Conservation (phyloP, 2,329 filamentous ascomycete genomes). For the Microdochium trichocladiopsis region DNA sequence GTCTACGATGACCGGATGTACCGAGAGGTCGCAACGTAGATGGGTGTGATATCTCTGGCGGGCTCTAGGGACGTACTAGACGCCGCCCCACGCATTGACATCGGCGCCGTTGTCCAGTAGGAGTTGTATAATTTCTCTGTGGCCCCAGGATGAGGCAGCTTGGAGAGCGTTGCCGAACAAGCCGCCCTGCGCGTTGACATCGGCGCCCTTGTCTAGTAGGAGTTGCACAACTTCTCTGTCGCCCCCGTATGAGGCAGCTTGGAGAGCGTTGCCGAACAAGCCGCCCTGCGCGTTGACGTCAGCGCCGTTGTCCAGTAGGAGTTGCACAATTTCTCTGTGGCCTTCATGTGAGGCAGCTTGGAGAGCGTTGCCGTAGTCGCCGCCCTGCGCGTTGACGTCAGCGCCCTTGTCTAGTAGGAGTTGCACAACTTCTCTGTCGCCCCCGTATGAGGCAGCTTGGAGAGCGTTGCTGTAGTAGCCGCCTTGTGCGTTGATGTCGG, state of each 20-base stretch:
- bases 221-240: conserved; percentile 7
- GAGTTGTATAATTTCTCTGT: conserved; percentile 7
- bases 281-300: conserved; percentile 5
- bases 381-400: conserved; percentile 3
- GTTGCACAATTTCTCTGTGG: conserved; percentile 6
- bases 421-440: conserved; percentile 7
- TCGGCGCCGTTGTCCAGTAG: no score
- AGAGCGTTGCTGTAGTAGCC: conserved; percentile 10
- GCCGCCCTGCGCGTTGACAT: conserved; percentile 3
- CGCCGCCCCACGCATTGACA: no score
- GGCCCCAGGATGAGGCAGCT: conserved; percentile 5
- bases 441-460: conserved; percentile 5
- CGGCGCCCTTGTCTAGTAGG: conserved; percentile 8
- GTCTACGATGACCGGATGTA: no score
- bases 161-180: conserved; percentile 8
- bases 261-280: conserved; percentile 7
- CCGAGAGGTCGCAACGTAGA: no score
- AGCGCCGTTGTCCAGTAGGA: conserved; percentile 13
- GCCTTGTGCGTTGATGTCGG: no score
- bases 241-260: conserved; percentile 6
- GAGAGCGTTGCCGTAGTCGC: conserved; percentile 7
- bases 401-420: conserved; percentile 8
- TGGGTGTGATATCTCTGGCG: no score
- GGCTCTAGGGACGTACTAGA: no score
- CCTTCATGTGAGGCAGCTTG: conserved; percentile 7